phyloP scores from a whole-genome alignment of 2,329 filamentous ascomycete genomes.

The Orbilia ellipsospora region DNA sequence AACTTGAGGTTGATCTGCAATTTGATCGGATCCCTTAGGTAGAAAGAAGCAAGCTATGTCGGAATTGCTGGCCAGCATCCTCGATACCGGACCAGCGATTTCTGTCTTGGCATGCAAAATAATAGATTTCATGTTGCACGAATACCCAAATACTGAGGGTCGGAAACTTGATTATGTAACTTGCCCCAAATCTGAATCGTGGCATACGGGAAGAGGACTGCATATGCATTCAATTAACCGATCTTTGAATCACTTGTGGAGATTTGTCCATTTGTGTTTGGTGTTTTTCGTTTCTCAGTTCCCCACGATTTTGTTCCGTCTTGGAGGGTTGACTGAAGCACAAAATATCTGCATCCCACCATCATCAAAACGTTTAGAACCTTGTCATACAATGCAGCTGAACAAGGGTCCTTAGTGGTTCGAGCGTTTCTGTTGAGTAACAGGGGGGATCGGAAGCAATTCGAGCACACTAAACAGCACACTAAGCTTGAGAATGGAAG shows the following conservation, averaged over 20 bases:
- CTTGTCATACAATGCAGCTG: constrained; percentile 29
- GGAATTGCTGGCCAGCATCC: too few species aligned
- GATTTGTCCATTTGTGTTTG: neutral
- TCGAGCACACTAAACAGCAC: neutral
- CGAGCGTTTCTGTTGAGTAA: constrained; percentile 25
- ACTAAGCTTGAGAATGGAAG: constrained; percentile 34
- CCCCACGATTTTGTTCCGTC: too few species aligned
- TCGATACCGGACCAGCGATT: too few species aligned
- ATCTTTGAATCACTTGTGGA: neutral
- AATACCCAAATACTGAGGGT: too few species aligned
- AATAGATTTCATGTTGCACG: too few species aligned
- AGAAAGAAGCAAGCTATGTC: too few species aligned
- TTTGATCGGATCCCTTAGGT: too few species aligned
- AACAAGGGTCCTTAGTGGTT: neutral
- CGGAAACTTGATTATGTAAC: too few species aligned
- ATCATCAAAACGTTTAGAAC: neutral
- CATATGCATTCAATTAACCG: neutral
- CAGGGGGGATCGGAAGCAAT: constrained; percentile 15
- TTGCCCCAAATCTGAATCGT: constrained; percentile 3
- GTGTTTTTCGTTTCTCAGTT: neutral
- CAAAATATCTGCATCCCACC: neutral
- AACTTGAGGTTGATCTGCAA: too few species aligned
- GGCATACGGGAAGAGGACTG: constrained; percentile 17
- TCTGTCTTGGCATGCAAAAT: too few species aligned
- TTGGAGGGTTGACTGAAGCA: neutral